A percentile compares a stretch with the other conserved stretches of the same genome.
Evolutionary conservation across 768 basidiomycete genomes (phyloP).

Genomic region (Grammothele lineata): DNA sequence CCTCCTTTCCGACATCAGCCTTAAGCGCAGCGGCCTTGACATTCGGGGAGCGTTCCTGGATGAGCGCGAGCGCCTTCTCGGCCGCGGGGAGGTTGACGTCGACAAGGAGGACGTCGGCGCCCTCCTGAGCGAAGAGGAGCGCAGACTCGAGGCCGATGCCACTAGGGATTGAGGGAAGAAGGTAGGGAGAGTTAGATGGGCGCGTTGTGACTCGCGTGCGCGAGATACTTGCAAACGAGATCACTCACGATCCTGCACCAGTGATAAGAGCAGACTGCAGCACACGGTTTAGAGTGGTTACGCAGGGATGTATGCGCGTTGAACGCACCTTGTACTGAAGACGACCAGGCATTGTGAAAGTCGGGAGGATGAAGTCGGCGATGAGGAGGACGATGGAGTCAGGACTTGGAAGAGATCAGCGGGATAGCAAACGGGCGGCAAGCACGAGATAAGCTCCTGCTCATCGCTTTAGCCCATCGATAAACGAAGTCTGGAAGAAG

Average conservation of each 20-base stretch:
- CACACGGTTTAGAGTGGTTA: no score
- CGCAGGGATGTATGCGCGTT: slow-evolving; percentile 1
- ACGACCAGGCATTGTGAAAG: slow-evolving; percentile 29
- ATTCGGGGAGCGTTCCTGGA: slow-evolving; percentile 64
- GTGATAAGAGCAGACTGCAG: slow-evolving; percentile 39
- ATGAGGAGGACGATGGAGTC: background rate
- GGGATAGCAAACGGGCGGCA: no score
- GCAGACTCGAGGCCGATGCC: slow-evolving; percentile 96
- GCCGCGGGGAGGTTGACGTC: slow-evolving; percentile 83
- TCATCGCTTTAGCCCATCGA: no score
- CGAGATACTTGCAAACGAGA: no score
- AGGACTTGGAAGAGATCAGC: no score
- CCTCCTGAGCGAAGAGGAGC: slow-evolving; percentile 92
- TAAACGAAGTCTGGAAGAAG: background rate
- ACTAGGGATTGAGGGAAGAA: slow-evolving; percentile 38
- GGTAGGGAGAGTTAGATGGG: background rate
- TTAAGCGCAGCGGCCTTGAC: slow-evolving; percentile 65
- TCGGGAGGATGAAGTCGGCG: background rate
- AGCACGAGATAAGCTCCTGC: background rate
- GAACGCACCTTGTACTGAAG: slow-evolving; percentile 30
- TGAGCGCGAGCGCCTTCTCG: slow-evolving; percentile 58
- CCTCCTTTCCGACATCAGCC: slow-evolving; percentile 88
- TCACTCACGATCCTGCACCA: slow-evolving; percentile 48
- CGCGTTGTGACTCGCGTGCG: no score
- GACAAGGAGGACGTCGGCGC: slow-evolving; percentile 83